Conservation (phyloP, 1,284 basidiomycete species). For the Apiotrichum siamense region DNA sequence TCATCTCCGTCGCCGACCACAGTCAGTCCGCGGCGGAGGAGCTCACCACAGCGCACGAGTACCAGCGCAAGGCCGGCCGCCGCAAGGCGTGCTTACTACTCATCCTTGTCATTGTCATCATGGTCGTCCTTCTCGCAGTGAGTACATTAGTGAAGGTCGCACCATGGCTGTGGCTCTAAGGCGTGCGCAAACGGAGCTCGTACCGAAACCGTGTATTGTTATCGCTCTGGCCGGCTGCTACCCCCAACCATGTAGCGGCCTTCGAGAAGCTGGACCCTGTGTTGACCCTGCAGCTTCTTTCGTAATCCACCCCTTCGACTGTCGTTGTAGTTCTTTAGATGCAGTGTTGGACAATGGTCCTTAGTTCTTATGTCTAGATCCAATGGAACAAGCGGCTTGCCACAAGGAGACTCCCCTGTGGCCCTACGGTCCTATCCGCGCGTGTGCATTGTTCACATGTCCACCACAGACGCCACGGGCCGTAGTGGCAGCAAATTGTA, state of each 20-base stretch:
- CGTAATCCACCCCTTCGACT: conserved; percentile 4
- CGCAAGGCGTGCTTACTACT: conserved; percentile 85
- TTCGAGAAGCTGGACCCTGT: neutral
- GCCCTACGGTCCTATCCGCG: too few relatives aligned
- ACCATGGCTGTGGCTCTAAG: neutral
- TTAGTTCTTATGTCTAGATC: too few relatives aligned
- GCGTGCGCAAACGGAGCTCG: neutral
- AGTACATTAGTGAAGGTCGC: conserved; percentile 42
- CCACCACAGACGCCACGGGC: too few relatives aligned
- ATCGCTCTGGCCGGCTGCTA: too few relatives aligned
- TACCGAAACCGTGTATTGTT: too few relatives aligned
- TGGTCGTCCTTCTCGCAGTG: conserved; percentile 87
- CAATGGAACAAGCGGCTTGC: too few relatives aligned
- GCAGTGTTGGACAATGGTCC: neutral
- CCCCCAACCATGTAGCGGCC: too few relatives aligned
- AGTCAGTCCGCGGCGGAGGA: conserved; percentile 81
- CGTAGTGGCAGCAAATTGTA: too few relatives aligned
- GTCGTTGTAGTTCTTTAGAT: neutral
- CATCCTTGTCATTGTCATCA: conserved; percentile 76
- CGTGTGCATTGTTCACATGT: too few relatives aligned
- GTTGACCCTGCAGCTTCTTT: conserved; percentile 18
- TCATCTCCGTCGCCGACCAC: conserved; percentile 77
- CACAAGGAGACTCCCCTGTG: too few relatives aligned
- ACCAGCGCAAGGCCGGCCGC: conserved; percentile 88
- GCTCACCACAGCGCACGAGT: conserved; percentile 81